Evolutionary conservation across 306 rosid species (phyloP).

Genomic region (Clitoria ternatea): DNA sequence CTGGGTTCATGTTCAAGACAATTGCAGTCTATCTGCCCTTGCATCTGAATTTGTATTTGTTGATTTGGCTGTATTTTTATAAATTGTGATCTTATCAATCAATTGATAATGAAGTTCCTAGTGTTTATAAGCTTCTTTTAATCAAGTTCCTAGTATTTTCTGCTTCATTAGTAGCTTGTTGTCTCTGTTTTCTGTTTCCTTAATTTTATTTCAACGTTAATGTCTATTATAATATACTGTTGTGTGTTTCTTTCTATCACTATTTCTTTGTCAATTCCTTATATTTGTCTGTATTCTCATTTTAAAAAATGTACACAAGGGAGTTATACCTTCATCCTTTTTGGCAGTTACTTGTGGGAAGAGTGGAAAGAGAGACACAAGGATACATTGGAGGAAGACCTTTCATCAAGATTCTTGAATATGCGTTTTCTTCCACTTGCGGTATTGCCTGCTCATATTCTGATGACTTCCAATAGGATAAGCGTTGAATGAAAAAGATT

Average conservation of each 20-base stretch:
- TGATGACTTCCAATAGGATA: neutral
- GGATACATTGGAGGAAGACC: conserved; percentile 51
- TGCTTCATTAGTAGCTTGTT: neutral
- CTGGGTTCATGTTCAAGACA: neutral
- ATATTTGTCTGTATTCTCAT: neutral
- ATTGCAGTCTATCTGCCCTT: neutral
- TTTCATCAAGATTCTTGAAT: conserved; percentile 56
- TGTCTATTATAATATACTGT: neutral
- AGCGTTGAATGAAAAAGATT: neutral
- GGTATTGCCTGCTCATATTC: conserved; percentile 44
- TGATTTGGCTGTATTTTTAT: neutral
- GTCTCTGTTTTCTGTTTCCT: neutral
- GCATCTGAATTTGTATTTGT: neutral
- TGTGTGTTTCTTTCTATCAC: neutral
- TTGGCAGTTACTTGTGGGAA: conserved; percentile 79
- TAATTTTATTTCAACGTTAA: neutral
- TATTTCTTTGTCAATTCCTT: neutral
- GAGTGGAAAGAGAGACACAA: conserved; percentile 90
- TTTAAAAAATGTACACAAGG: neutral
- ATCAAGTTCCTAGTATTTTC: neutral
- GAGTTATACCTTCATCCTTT: neutral
- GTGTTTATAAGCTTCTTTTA: neutral
- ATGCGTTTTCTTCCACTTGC: conserved; percentile 79
- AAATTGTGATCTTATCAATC: neutral
- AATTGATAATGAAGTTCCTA: neutral